phyloP scores from a whole-genome alignment of 2,329 filamentous ascomycete species.

The Fusarium papillatum region DNA sequence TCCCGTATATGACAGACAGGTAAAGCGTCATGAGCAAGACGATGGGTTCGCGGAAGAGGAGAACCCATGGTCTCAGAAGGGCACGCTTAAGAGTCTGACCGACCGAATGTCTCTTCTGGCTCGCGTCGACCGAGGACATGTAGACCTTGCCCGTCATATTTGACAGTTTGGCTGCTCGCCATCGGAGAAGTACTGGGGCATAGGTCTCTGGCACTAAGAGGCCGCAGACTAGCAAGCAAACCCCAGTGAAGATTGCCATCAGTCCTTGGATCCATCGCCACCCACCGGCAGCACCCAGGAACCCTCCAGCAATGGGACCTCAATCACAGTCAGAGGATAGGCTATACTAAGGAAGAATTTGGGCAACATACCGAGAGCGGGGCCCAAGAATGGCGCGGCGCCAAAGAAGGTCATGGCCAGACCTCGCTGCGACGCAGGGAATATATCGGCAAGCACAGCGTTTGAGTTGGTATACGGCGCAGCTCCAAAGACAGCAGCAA shows the following conservation, averaged over 20 bases:
- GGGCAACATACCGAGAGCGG: conserved; percentile 56
- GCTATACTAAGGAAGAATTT: not conserved
- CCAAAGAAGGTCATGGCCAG: conserved; percentile 87
- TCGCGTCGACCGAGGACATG: conserved; percentile 18
- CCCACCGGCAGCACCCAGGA: conserved; percentile 73
- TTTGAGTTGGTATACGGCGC: conserved; percentile 87
- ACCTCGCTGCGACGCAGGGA: conserved; percentile 82
- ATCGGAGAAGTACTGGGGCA: conserved; percentile 76
- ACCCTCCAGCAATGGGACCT: conserved; percentile 71
- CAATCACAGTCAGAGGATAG: not conserved
- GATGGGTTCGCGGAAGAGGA: conserved; percentile 84
- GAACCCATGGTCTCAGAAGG: conserved; percentile 74
- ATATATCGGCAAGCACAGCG: conserved; percentile 83
- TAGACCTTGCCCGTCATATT: conserved; percentile 32
- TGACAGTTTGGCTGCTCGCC: conserved; percentile 31
- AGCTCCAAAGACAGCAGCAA: conserved; percentile 85
- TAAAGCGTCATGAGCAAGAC: conserved; percentile 85
- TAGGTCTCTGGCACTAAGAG: conserved; percentile 91
- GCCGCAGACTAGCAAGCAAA: conserved; percentile 78
- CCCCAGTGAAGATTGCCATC: conserved; percentile 76
- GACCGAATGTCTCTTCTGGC: conserved; percentile 8
- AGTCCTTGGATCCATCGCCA: conserved; percentile 90
- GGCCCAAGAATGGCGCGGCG: conserved; percentile 81
- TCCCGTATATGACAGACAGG: conserved; percentile 82
- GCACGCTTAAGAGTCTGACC: conserved; percentile 73